Evolutionary conservation across 495 filamentous ascomycete species (phyloP), one percentile per base, ranked within the genome.

Genomic region (Penicillium turbatum): DNA sequence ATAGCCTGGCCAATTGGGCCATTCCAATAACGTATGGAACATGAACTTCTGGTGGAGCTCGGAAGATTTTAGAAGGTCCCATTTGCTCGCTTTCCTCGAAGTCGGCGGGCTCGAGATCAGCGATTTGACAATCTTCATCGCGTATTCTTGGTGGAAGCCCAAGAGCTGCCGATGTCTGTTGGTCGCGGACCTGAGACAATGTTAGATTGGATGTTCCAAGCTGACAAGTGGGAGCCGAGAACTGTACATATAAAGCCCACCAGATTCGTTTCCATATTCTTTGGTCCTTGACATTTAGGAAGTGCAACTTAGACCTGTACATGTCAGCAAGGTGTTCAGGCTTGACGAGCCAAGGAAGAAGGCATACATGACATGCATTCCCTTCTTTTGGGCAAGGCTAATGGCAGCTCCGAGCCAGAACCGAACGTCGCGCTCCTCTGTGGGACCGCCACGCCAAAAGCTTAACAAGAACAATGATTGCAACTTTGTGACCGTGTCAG

Each of bases 61-160:
- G 63, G 46, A 72, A 72, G 8, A 70, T 48, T 5, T 63, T 60
- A 21, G 49, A 56, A 51, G 59, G 61, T 12, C 61, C 56, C n/a
- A 59, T 54, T 1, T 50, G 30, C 49, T 64, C 61, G 15, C 66
- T 58, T 16, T 72, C 69, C 21, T 69, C 61, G 12, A 76, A 67
- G 42, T 77, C 75, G 0, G 59, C 55, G 5, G 57, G 42, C 11
- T 71, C 60, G 1, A 78, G 68, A 43, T 71, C 71, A 1, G 67
- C 62, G 12, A 74, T 66, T 49, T 77, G 72, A 37, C 75, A 76
- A 37, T 77, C 75, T 53, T 78, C 74, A 30, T 78, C 73, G 7
- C 72, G 68, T n/a, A 74, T 76, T 6, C 71, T 59, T 16, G 71
- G 62, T 2, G 71, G 71, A 1, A 74, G 44, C 6, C 71, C 71